Conservation (phyloP, 2,329 filamentous ascomycete genomes). For the Grosmannia penicillata region DNA sequence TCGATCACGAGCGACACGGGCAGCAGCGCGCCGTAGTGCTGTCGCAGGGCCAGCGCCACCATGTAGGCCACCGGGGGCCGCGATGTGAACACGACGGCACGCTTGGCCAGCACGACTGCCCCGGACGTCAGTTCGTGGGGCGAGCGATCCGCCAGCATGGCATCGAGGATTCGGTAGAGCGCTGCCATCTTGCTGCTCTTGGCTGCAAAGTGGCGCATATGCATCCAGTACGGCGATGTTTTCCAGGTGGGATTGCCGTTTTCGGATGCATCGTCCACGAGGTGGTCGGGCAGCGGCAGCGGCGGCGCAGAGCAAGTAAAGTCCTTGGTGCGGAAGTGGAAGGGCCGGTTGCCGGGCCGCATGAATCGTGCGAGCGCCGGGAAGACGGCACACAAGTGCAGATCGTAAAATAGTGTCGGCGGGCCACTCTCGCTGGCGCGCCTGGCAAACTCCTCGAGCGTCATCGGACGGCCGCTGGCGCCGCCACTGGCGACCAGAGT, state of each 20-base stretch:
- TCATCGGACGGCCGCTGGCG: background rate
- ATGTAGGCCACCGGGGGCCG: background rate
- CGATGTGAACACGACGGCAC: background rate
- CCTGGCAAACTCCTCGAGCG: background rate
- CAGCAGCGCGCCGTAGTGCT: background rate
- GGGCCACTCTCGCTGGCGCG: background rate
- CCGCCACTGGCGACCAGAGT: background rate
- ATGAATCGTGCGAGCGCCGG: background rate
- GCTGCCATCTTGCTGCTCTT: background rate
- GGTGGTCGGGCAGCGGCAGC: background rate
- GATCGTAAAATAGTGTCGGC: background rate
- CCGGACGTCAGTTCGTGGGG: background rate
- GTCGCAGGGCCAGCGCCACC: background rate
- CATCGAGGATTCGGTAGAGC: background rate
- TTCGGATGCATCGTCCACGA: too few species aligned
- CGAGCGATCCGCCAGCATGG: background rate
- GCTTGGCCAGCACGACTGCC: background rate
- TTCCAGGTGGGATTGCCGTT: background rate
- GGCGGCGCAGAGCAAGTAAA: background rate
- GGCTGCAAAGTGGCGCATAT: background rate
- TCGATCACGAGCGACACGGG: background rate
- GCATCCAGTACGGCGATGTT: background rate
- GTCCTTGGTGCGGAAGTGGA: background rate
- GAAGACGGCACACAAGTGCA: conserved; percentile 1
- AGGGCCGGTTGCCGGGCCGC: background rate